Conservation (phyloP, 2,329 filamentous ascomycete species). For the Trichoderma brevicompactum region DNA sequence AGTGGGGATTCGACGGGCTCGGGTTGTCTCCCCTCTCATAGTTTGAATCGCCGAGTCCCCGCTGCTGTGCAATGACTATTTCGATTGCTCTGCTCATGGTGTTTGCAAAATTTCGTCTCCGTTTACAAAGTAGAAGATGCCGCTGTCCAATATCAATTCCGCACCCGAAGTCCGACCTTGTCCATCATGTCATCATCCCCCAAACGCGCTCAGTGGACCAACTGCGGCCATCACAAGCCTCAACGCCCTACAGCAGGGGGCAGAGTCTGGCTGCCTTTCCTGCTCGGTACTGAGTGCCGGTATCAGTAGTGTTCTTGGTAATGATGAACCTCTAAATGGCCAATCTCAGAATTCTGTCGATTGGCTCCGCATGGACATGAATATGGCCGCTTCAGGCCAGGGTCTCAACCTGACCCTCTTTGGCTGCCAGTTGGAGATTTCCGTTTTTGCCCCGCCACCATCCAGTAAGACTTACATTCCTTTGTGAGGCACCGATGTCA, state of each 20-base stretch:
- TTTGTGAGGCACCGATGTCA: background rate
- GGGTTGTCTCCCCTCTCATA: background rate
- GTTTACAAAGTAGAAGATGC: background rate
- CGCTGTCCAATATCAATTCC: conserved; percentile 3
- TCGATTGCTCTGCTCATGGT: background rate
- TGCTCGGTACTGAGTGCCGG: background rate
- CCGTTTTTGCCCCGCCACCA: conserved; percentile 17
- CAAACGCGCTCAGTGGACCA: background rate
- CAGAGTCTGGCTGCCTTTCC: conserved; percentile 3
- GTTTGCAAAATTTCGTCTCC: background rate
- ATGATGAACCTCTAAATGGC: background rate
- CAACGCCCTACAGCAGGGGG: background rate
- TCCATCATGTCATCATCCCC: conserved; percentile 3
- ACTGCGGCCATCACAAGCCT: conserved; percentile 4
- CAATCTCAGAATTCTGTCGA: background rate
- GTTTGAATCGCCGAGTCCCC: conserved; percentile 14
- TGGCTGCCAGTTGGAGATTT: conserved; percentile 6
- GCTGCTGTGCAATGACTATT: conserved; percentile 2
- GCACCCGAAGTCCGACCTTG: conserved; percentile 19
- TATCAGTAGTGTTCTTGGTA: background rate
- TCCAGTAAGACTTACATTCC: background rate
- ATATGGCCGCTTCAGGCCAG: conserved; percentile 6
- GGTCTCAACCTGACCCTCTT: conserved; percentile 16
- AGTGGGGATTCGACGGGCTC: conserved; percentile 14
- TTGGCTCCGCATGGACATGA: conserved; percentile 13